Base-by-base conservation (phyloP, 2,329 filamentous ascomycete genomes). In the Allantophomopsis cytisporea region DNA sequence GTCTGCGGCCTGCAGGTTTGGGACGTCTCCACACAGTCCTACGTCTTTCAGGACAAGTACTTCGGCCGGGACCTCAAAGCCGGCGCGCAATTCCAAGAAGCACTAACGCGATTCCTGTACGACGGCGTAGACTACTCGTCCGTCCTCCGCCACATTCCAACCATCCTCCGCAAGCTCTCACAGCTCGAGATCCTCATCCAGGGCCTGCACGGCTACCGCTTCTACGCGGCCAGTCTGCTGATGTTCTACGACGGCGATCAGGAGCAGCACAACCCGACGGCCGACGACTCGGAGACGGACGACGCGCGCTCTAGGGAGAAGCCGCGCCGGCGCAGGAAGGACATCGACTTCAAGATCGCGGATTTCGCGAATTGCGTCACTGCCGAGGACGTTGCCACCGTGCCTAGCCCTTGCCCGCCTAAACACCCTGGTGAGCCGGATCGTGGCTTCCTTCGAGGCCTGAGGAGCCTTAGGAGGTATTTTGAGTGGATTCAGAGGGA, bases 331-430 rank as follows among this genome's bases (percentile, higher is more conserved):
- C 45, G 40, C 10, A 40, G 44, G 43, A 64, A 66, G 36, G 71
- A 79, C 47, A 88, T 94, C 54, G 84, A 94, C 58, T 79, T 98
- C 62, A 95, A 95, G 61, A 93, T 98, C 58, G 89, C 94, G 41
- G 91, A 98, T 60, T 98, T 98, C 63, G 91, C 91, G 46, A 98
- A 98, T 57, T 95, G 89, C 54, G 80, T 96, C 30, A 96, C 88
- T 1, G 83, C 85, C 4, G 82, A 91, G 47, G 87, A 94, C 52
- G 61, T 77, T 43, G 61, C 67, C 2, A 62, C 66, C 14, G 60
- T 63, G 38, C 67, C 70, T 45, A 70, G 69, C 51, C 64, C 71
- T 4, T 95, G 89, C 50, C 91, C 91, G 12, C 91, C 91, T 4
- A 71, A 76, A 43, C 76, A 93, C 54, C 84, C 85, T 0, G 64